Evolutionary conservation across 805 yeast species (phyloP), one percentile per base, ranked within the genome.

Genomic region (Candida sanyiensis): DNA sequence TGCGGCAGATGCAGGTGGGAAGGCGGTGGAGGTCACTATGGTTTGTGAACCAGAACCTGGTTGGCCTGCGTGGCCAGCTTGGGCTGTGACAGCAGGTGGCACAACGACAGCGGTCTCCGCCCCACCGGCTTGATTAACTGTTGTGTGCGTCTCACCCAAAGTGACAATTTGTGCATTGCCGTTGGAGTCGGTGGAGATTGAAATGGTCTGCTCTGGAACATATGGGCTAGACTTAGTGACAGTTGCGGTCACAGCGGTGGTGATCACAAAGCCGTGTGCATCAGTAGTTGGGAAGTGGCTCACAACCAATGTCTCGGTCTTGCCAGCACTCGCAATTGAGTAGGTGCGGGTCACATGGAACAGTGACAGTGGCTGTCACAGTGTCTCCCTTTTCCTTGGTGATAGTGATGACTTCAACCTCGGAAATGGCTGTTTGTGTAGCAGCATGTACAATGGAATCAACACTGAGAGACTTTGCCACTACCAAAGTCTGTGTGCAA

Each of bases 231-330:
- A 12, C 8, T 13, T 22, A 4, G 28, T 12, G n/a, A 30, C 20
- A 23, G 13, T 28, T 6, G 19, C 26, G 12, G 4, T 13, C 5
- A 22, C 13, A 8, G 28, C 20, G 6, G 39, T 24, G 15, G 35
- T 30, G 7, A 24, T 22, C 15, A 37, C 16, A 13, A 21, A 29
- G 7, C 39, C 39, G 3, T 18, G 25, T 10, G 21, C 20, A 18
- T 37, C 18, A 6, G 35, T 37, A n/a, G 31, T 29, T 19, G 39
- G 39, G 15, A 29, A 30, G 35, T 37, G 30, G 13, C 33, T 30
- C 13, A 37, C 35, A 25, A 30, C 13, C 13, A 20, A 23, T 10
- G 39, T 37, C 16, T 37, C 26, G 19, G 39, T 37, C 30, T 19
- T 19, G 21, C 35, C 19, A 30, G 41, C 27, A 36, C 15, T 13